Evolutionary conservation across 768 basidiomycete genomes (phyloP), one percentile per base, ranked within the genome.

Genomic region (Dentipellis fragilis): DNA sequence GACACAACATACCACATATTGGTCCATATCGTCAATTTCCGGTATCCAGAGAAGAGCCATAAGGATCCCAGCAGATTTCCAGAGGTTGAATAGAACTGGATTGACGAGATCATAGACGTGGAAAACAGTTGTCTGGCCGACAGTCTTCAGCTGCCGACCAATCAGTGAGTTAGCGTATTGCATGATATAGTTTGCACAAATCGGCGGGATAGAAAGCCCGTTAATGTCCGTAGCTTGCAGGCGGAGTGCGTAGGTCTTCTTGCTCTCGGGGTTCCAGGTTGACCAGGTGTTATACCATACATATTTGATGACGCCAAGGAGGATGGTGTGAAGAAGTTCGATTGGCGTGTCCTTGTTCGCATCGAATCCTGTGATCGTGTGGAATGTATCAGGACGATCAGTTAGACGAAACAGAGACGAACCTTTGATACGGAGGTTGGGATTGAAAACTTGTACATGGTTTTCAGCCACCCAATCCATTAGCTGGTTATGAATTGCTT

Each of bases 241-340:
- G 0, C 69, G 68, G 3, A 55, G 22, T 0, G 66, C 52, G 50
- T 70, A 75, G 0, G 62, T 50, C 7, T 59, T 56, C 47, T 71
- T 62, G 22, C 69, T 57, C 4, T 51, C 55, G 2, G 58, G 52
- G 7, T 60, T 68, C 71, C 70, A 73, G 2, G 55, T n/a, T 5
- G 65, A 68, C 51, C 71, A 66, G 0, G 67, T 63, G 7, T 56
- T 55, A 57, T 72, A 68, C 76, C 75, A 79, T 0, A 67, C 35
- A 61, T 77, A 77, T 57, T 77, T 77, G 29, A 69, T 65, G 34
- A 72, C 54, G 0, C 76, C 75, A 14, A 77, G 68, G 1, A 77
- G 64, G 34, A 73, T 65, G 1, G 73, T 75, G 55, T 79, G 76
- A 1, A 79, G 68, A 7, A 77, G 63, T 63, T 78, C 75, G 8